Base-by-base conservation (phyloP, 768 basidiomycete species). In the Leccinum broughii region DNA sequence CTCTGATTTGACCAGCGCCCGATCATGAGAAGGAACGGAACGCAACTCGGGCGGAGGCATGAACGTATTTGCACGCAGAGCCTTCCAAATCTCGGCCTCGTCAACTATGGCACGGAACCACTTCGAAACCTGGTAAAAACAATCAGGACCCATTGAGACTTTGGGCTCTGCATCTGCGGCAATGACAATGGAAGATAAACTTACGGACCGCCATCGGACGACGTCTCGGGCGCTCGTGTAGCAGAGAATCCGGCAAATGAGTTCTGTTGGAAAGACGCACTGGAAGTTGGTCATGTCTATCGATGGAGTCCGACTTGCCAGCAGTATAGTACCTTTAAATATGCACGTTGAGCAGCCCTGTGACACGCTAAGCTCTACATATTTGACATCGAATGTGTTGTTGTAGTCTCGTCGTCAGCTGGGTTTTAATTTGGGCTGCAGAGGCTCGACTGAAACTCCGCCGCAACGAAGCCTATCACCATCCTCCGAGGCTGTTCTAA, bases 171-270 rank as follows among this genome's bases (percentile, higher is more conserved):
- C 35, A 14, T 35, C 28, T 7, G 32, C 13, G 6, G 6, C 35
- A 37, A 37, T 37, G 6, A 2, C 11, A 51, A 28, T 26, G 20
- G 4, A 13, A 28, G 24, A 10, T 8, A 22, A 13, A 22, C 46
- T 56, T 22, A 34, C 59, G 0, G 22, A 49, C 9, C 24, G 55
- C 62, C 59, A 62, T 28, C 24, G 34, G 17, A 61, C 10, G 24
- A 61, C 4, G 10, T 14, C 13, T 22, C 20, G 39, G 14, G 35
- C 35, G 35, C 35, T 37, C 35, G 35, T 37, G 35, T 37, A 37
- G 35, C 35, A 14, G 35, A 37, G 35, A 37, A 37, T 37, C 35
- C 35, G 35, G 35, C 35, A 35, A 35, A 35, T 35, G 35, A 35
- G 35, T 35, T 35, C 35, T 35, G 35, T 35, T 14, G 35, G 35